Evolutionary conservation across 2,329 filamentous ascomycete species (phyloP).

Genomic region (Neopestalotiopsis sp.): DNA sequence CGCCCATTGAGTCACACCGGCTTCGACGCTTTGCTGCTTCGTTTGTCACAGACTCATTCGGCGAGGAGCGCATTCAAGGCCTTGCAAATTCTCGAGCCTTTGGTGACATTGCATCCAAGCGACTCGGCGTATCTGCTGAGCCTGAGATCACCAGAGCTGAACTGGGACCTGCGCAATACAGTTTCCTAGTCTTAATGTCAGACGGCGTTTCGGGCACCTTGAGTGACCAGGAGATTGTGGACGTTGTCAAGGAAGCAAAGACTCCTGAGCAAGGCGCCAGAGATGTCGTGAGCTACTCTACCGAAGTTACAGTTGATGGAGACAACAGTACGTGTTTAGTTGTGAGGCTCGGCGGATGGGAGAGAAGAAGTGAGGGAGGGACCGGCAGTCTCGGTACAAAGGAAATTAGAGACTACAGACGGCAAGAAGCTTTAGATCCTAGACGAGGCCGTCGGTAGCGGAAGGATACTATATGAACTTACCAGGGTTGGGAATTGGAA

Average conservation of each 20-base stretch:
- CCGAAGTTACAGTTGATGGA: conserved; percentile 74
- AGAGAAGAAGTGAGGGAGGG: conserved; percentile 79
- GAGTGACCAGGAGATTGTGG: conserved; percentile 92
- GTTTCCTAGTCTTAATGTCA: conserved; percentile 85
- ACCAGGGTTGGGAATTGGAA: not conserved
- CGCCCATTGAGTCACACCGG: conserved; percentile 81
- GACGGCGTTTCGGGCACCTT: conserved; percentile 90
- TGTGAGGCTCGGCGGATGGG: conserved; percentile 72
- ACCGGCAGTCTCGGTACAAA: conserved; percentile 89
- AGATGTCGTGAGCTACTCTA: conserved; percentile 84
- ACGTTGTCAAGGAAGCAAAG: conserved; percentile 90
- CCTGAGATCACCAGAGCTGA: conserved; percentile 85
- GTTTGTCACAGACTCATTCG: conserved; percentile 95
- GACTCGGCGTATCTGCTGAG: conserved; percentile 92
- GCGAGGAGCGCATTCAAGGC: conserved; percentile 92
- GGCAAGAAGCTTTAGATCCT: conserved; percentile 81
- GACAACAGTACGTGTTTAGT: conserved; percentile 75
- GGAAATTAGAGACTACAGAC: conserved; percentile 85
- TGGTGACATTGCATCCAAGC: conserved; percentile 89
- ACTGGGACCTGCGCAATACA: conserved; percentile 82
- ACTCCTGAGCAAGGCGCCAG: conserved; percentile 87
- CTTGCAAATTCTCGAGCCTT: conserved; percentile 94
- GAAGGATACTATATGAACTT: not conserved
- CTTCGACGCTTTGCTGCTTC: conserved; percentile 83
- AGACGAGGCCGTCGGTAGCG: conserved; percentile 65